Evolutionary conservation across 2,329 filamentous ascomycete genomes (phyloP).

Genomic region (Neurospora crassa): DNA sequence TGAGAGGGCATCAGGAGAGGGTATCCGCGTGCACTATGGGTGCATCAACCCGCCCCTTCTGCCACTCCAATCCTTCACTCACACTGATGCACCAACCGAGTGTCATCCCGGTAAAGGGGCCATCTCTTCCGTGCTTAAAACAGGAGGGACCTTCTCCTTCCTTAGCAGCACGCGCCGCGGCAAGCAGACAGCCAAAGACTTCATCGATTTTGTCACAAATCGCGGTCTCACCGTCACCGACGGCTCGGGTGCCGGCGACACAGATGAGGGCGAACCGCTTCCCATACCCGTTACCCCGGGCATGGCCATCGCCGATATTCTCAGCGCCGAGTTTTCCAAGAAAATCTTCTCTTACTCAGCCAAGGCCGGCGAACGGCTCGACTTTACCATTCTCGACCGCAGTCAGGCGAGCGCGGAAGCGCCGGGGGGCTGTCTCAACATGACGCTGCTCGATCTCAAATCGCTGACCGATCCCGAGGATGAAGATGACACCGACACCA

Average conservation of each 20-base stretch:
- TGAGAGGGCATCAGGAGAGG: constrained; percentile 10
- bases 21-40: constrained; percentile 14
- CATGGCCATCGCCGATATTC: constrained; percentile 7
- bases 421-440: constrained; percentile 5
- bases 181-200: constrained; percentile 1
- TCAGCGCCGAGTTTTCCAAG: constrained; percentile 3
- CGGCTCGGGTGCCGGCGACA: constrained; percentile 1
- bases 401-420: not conserved
- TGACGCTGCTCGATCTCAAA: constrained; percentile 5
- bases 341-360: constrained; percentile 9
- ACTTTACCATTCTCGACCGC: constrained; percentile 8
- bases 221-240: constrained; percentile 12
- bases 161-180: not conserved
- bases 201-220: constrained; percentile 10
- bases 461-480: not conserved
- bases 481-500: not conserved
- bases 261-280: not conserved
- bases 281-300: constrained; percentile 9
- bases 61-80: not conserved
- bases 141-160: constrained; percentile 12
- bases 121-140: constrained; percentile 10
- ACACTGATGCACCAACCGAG: not conserved
- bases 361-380: constrained; percentile 6
- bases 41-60: constrained; percentile 8
- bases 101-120: constrained; percentile 7